These are phyloP conservation scores for Telopea speciosissima DNA, from an alignment of 177 flowering plant genomes.

Conservation along the genomic window DNA sequence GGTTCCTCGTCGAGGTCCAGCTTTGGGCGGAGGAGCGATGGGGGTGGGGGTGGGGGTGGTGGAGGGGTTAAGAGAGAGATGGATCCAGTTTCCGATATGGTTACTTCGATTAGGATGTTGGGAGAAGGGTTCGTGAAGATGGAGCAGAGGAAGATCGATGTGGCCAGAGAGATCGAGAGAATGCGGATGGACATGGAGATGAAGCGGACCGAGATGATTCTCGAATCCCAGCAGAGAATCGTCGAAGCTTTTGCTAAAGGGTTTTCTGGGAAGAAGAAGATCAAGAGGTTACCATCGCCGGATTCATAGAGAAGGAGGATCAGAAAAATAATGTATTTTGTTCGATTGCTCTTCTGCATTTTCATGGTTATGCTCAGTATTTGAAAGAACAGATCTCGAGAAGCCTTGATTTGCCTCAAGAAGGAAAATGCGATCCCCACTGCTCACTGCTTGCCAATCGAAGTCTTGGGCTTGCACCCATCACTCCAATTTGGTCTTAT, in stretches of 20 bases:
- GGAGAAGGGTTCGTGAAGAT: slow-evolving; percentile 61
- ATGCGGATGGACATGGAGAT: slow-evolving; percentile 73
- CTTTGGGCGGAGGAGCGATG: slow-evolving; percentile 12
- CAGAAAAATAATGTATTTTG: neutral
- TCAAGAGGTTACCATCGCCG: slow-evolving; percentile 20
- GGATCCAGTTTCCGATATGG: slow-evolving; percentile 43
- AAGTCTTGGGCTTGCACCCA: neutral
- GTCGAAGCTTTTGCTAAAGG: slow-evolving; percentile 51
- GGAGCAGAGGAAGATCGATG: slow-evolving; percentile 74
- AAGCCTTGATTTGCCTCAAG: neutral
- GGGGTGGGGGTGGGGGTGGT: slow-evolving; percentile 6
- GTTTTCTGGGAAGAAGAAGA: slow-evolving; percentile 35
- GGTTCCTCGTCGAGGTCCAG: slow-evolving; percentile 15
- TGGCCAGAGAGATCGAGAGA: slow-evolving; percentile 57
- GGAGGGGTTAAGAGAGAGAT: slow-evolving; percentile 22
- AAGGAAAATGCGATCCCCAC: neutral
- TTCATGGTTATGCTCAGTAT: neutral
- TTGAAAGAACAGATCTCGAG: neutral
- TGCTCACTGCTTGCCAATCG: neutral
- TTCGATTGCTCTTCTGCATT: neutral
- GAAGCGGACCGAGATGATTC: slow-evolving; percentile 58
- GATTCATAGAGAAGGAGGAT: neutral
- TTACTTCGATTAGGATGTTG: slow-evolving; percentile 36
- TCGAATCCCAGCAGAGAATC: slow-evolving; percentile 56
- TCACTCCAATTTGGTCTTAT: neutral